Evolutionary conservation across 805 yeast species (phyloP).

Genomic region (Wickerhamiella vanderwaltii): DNA sequence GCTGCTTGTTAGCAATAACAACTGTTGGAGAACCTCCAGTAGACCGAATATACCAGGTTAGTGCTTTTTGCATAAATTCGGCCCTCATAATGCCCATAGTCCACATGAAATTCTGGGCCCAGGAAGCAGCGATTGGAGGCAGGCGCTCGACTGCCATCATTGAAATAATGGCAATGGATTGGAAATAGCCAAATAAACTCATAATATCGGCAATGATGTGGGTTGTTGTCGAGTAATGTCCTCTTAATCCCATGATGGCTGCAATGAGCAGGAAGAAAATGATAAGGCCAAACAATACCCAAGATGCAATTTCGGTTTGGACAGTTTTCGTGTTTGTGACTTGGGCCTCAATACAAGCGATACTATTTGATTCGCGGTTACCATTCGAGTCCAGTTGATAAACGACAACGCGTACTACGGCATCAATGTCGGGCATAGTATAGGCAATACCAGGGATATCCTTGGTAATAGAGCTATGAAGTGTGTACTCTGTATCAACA

Average conservation of each 20-base stretch:
- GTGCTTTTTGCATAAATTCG: constrained; percentile 50
- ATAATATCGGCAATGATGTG: constrained; percentile 95
- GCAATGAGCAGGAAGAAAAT: constrained; percentile 80
- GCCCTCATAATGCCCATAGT: constrained; percentile 80
- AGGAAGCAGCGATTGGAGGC: constrained; percentile 95
- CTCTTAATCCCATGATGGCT: constrained; percentile 73
- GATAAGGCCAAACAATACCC: constrained; percentile 88
- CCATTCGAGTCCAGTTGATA: constrained; percentile 37
- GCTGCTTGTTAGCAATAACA: constrained; percentile 48
- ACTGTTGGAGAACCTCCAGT: constrained; percentile 86
- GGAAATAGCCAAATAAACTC: constrained; percentile 87
- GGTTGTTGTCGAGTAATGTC: constrained; percentile 80
- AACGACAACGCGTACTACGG: constrained; percentile 65
- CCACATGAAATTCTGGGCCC: constrained; percentile 97
- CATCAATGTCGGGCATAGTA: constrained; percentile 89
- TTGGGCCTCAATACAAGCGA: constrained; percentile 89
- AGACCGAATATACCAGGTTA: constrained; percentile 29
- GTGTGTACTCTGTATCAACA: constrained; percentile 37
- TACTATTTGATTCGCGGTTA: constrained; percentile 27
- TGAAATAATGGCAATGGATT: constrained; percentile 77
- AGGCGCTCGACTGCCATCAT: constrained; percentile 90
- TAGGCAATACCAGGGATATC: constrained; percentile 75
- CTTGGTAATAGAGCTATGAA: constrained; percentile 31
- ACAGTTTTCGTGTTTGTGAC: constrained; percentile 86
- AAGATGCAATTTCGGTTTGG: constrained; percentile 78